phyloP scores from a whole-genome alignment of 805 yeast species.

The Grigorovia humatica region DNA sequence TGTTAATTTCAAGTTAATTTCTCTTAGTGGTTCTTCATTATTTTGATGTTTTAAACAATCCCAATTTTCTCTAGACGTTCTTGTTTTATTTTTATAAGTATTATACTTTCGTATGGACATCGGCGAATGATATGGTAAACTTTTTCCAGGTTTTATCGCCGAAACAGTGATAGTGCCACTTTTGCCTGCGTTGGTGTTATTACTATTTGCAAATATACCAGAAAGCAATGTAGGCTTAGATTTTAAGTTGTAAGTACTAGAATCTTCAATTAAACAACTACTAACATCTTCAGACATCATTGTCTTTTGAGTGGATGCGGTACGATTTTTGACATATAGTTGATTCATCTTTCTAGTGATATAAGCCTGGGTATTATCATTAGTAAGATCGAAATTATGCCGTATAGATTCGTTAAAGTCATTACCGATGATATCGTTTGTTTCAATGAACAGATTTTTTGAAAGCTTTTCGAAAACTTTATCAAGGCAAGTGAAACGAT shows the following conservation, averaged over 20 bases:
- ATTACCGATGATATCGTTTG: constrained; percentile 16
- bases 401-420: constrained; percentile 20
- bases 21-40: constrained; percentile 17
- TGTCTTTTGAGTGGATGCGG: not conserved
- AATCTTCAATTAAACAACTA: not conserved
- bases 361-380: constrained; percentile 16
- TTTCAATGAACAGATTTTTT: constrained; percentile 7
- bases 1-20: constrained; percentile 18
- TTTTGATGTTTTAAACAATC: constrained; percentile 14
- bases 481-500: constrained; percentile 9
- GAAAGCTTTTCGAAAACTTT: constrained; percentile 9
- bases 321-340: constrained; percentile 11
- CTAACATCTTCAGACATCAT: not conserved
- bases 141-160: not conserved
- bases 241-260: not conserved
- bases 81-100: constrained; percentile 18
- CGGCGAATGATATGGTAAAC: constrained; percentile 28
- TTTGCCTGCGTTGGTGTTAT: not conserved
- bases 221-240: not conserved
- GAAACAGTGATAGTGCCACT: not conserved
- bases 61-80: constrained; percentile 26
- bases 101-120: constrained; percentile 26
- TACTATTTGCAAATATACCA: not conserved
- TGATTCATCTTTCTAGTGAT: constrained; percentile 20
- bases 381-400: constrained; percentile 9